Evolutionary conservation across 331 rosid genomes (phyloP), one percentile per base, ranked within the genome.

Genomic region (Arachis monticola): DNA sequence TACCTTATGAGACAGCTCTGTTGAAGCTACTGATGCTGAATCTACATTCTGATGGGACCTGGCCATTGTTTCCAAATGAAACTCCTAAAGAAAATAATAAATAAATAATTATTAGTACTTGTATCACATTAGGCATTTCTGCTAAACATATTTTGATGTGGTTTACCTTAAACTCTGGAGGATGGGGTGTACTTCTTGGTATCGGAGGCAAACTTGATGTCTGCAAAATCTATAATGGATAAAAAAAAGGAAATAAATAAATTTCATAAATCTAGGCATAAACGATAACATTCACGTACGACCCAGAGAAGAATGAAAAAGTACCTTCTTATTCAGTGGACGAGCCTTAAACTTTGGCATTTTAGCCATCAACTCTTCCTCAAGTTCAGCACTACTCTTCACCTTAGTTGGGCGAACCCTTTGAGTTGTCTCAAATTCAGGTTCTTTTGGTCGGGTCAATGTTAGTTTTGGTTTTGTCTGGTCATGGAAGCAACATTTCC

Each of bases 321-420:
- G 13, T 60, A 91, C 99, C 91, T 89, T 95, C 87, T 86, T 95
- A 82, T 92, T 95, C 55, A 95, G 17, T 35, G 99, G 93, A 10
- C 93, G 81, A 74, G 99, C 98, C 85, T 92, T 95, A 72, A 92
- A 95, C 87, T 92, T 95, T 5, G 98, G 99, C 47, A 95, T 89
- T 87, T 92, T 92, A 27, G 98, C 96, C 96, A 95, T 92, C 99
- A 90, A 87, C 81, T 95, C 99, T 85, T 89, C 96, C 85, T 95
- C 99, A 70, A 92, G 87, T 85, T 95, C 99, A 3, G 91, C 89
- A 51, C 90, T 75, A 75, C 98, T 95, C 82, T 92, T 95, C 70
- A 90, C 76, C 77, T 47, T 90, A 74, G 85, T 82, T n/a, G 91
- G 83, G 70, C 99, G 98, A 78, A 78, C 87, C 69, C 99, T 88